Evolutionary conservation across 768 basidiomycete genomes (phyloP).

Genomic region (Tylopilus felleus): DNA sequence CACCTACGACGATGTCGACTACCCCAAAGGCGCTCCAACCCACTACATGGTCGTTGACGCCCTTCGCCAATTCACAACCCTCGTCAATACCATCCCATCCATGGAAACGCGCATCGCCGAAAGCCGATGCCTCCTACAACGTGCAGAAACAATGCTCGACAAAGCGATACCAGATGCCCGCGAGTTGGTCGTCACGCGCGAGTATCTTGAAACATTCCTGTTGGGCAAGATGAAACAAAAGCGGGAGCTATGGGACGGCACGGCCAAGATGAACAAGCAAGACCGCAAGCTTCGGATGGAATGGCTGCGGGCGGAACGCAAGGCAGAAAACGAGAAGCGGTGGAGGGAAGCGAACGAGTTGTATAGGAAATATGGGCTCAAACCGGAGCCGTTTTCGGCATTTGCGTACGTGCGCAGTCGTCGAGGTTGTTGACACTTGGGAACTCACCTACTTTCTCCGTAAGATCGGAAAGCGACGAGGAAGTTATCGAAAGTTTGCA

Average conservation of each 20-base stretch:
- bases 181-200: slow-evolving; percentile 21
- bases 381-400: slow-evolving; percentile 17
- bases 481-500: slow-evolving; percentile 24
- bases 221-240: slow-evolving; percentile 32
- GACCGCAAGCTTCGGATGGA: slow-evolving; percentile 23
- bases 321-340: slow-evolving; percentile 11
- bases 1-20: neutral
- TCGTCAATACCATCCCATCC: slow-evolving; percentile 20
- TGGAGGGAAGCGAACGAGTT: slow-evolving; percentile 21
- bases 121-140: slow-evolving; percentile 15
- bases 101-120: slow-evolving; percentile 23
- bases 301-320: slow-evolving; percentile 25
- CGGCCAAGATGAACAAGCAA: slow-evolving; percentile 21
- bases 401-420: slow-evolving; percentile 21
- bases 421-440: neutral
- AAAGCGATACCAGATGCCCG: slow-evolving; percentile 17
- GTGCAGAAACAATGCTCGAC: slow-evolving; percentile 12
- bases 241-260: slow-evolving; percentile 32
- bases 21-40: slow-evolving; percentile 16
- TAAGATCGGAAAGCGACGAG: slow-evolving; percentile 25
- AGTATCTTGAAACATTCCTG: slow-evolving; percentile 24
- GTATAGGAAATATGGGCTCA: slow-evolving; percentile 4
- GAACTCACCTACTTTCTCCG: neutral
- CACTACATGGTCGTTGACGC: slow-evolving; percentile 26
- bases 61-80: slow-evolving; percentile 26